Evolutionary conservation across 306 rosid species (phyloP).

Genomic region (Trifolium pratense): DNA sequence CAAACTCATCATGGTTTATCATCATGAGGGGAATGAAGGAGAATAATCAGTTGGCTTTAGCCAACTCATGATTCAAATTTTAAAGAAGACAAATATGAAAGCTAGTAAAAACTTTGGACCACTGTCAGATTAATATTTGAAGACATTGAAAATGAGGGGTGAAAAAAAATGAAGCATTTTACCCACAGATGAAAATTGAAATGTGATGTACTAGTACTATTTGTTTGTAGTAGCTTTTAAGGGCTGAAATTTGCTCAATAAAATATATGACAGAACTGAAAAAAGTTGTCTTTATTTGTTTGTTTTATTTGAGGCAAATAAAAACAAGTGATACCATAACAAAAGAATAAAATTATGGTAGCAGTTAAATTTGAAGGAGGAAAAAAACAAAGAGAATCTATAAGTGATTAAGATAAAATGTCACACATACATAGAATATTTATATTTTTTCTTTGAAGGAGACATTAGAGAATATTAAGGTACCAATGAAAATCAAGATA

Average conservation of each 20-base stretch:
- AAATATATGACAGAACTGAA: conserved; percentile 39
- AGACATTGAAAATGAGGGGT: conserved; percentile 43
- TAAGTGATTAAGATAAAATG: conserved; percentile 1
- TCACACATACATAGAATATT: not conserved
- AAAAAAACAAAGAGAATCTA: conserved; percentile 44
- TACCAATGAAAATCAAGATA: conserved; percentile 38
- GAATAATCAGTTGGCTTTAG: conserved; percentile 55
- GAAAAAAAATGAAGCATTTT: conserved; percentile 38
- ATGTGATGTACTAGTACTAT: conserved; percentile 22
- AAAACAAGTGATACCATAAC: not conserved
- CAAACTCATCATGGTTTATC: conserved; percentile 65
- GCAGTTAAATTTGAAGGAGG: conserved; percentile 33
- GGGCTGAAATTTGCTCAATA: conserved; percentile 38
- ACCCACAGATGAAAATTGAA: conserved; percentile 33
- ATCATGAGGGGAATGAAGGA: conserved; percentile 58
- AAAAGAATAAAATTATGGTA: conserved; percentile 19
- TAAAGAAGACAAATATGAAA: conserved; percentile 44
- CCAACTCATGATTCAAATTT: conserved; percentile 53
- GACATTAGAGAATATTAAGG: conserved; percentile 43
- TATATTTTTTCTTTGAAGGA: conserved; percentile 30
- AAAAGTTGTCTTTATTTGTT: conserved; percentile 41
- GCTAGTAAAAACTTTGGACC: conserved; percentile 48
- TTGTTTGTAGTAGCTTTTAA: conserved; percentile 32
- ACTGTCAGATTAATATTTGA: conserved; percentile 50
- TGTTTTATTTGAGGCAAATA: conserved; percentile 34